These are phyloP conservation scores for Sporothrix phasma DNA, from an alignment of 2,329 filamentous ascomycete species.

Conservation along the genomic window DNA sequence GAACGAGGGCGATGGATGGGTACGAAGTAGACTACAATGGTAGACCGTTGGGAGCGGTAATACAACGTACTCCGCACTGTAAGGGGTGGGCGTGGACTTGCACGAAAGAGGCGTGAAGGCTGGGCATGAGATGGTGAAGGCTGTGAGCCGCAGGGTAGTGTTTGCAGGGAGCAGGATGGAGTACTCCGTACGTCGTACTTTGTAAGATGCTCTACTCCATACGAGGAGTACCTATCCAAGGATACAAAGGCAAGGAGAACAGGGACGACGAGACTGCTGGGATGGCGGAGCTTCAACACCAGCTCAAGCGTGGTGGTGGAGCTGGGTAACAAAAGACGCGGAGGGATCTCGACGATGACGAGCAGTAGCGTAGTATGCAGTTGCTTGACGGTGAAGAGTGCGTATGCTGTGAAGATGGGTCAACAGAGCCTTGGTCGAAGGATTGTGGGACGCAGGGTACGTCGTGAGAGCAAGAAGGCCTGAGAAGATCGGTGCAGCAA, in stretches of 20 bases:
- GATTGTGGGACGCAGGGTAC: neutral
- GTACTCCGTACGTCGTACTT: too few species aligned
- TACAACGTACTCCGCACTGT: neutral
- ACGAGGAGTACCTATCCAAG: too few species aligned
- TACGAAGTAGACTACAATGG: neutral
- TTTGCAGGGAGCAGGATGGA: neutral
- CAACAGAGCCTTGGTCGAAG: neutral
- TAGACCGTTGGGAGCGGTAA: neutral
- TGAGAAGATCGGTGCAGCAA: neutral
- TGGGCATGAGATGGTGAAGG: neutral
- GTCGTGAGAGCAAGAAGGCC: neutral
- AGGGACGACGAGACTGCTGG: neutral
- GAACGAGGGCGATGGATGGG: neutral
- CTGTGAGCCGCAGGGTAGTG: neutral
- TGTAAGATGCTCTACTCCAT: too few species aligned
- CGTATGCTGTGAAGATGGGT: too few species aligned
- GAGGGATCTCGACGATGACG: neutral
- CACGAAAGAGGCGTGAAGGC: neutral
- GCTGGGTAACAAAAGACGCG: neutral
- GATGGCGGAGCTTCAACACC: neutral
- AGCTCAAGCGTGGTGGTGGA: neutral
- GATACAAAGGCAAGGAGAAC: neutral
- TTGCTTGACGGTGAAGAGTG: too few species aligned
- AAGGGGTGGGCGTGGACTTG: neutral
- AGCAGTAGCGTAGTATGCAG: too few species aligned